Base-by-base conservation (phyloP, 495 filamentous ascomycete species). In the Penicillium macrosclerotiorum region DNA sequence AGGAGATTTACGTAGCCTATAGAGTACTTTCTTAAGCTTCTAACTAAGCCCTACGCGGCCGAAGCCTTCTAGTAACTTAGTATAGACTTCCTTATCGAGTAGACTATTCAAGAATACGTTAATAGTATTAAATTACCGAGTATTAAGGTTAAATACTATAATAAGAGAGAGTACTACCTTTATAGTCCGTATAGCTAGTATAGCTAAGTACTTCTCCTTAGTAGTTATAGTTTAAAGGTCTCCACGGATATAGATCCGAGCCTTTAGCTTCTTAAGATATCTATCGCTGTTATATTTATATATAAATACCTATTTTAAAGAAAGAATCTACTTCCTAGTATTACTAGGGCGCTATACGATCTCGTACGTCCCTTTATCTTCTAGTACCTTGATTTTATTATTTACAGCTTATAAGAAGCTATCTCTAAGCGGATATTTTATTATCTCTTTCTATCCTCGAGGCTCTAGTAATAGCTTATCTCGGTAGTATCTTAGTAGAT, bases 61-160 rank as follows among this genome's bases (percentile, higher is more conserved):
- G n/a, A n/a, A n/a, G n/a, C n/a, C n/a, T n/a, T n/a, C n/a, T 46
- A 49, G 57, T 27, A 51, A 22, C 13, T 43, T 24, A 3, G 42
- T 40, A 29, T 49, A 51, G 0, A 59, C 39, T 6, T 13, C 35
- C 26, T 63, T 42, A 25, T 58, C 47, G 5, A 65, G 19, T 18
- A 13, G 16, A 17, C 36, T 47, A 19, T 68, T 60, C 0, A 53
- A 36, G 25, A 69, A 67, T 1, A 64, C 61, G 38, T 55, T 67
- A 12, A 64, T 45, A 19, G 52, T 51, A 40, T 67, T 52, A 16
- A 36, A 53, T 37, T 65, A 45, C 3, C 27, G 34, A n/a, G 43
- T 42, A 37, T 64, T 52, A 9, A 64, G 51, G 36, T 60, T 40
- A 41, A 59, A 64, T 22, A 40, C 53, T n/a, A 57, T 53, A 5